These are phyloP conservation scores for Pestalotiopsis sp. DNA, from an alignment of 2,329 filamentous ascomycete species.

Conservation along the genomic window DNA sequence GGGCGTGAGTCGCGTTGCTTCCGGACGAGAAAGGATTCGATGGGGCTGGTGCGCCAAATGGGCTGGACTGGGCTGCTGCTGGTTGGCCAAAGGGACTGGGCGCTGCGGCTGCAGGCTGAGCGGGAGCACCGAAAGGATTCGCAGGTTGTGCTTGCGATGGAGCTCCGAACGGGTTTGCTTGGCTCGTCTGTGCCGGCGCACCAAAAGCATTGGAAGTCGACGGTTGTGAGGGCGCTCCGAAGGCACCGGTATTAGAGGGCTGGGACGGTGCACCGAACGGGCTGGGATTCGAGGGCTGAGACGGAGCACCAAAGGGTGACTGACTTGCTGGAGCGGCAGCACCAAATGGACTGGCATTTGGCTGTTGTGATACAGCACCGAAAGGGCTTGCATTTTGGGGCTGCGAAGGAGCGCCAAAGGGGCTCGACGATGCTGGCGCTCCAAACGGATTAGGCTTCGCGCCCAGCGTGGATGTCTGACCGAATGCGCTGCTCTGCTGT, in stretches of 20 bases:
- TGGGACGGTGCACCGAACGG: slow-evolving; percentile 23
- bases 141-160: slow-evolving; percentile 23
- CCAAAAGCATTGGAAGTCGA: slow-evolving; percentile 17
- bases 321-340: slow-evolving; percentile 17
- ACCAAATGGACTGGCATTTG: slow-evolving; percentile 23
- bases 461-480: slow-evolving; percentile 40
- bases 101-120: slow-evolving; percentile 12
- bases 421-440: slow-evolving; percentile 22
- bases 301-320: slow-evolving; percentile 23
- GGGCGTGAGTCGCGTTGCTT: slow-evolving; percentile 19
- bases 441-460: slow-evolving; percentile 27
- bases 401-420: slow-evolving; percentile 24
- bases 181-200: slow-evolving; percentile 22
- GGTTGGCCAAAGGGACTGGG: slow-evolving; percentile 33
- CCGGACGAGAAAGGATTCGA: slow-evolving; percentile 31
- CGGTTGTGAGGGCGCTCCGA: slow-evolving; percentile 31
- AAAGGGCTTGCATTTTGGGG: slow-evolving; percentile 30
- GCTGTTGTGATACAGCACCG: slow-evolving; percentile 18
- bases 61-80: slow-evolving; percentile 21
- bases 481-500: slow-evolving; percentile 39
- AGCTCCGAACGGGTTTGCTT: slow-evolving; percentile 18
- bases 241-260: slow-evolving; percentile 13
- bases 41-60: slow-evolving; percentile 30
- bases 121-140: slow-evolving; percentile 30
- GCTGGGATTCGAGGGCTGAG: slow-evolving; percentile 18